Base-by-base conservation (phyloP, 495 filamentous ascomycete genomes). In the Xylaria scruposa region DNA sequence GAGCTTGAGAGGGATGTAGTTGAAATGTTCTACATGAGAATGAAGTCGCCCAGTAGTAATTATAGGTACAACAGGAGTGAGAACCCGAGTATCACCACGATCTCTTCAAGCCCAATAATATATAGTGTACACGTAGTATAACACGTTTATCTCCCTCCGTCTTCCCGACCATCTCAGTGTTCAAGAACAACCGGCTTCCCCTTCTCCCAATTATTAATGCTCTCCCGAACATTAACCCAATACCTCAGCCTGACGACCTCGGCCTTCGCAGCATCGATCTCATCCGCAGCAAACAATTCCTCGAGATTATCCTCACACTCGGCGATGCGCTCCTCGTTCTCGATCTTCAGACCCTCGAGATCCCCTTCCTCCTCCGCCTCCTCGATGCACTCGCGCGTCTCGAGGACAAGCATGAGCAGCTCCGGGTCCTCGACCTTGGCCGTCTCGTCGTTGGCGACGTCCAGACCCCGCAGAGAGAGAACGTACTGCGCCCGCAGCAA, bases 151-250 rank as follows among this genome's bases (percentile, higher is more conserved):
- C n/a, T n/a, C n/a, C n/a, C n/a, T n/a, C 29, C 33, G 4, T n/a
- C 4, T 8, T 38, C 7, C 58, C 5, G n/a, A 15, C 31, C 58
- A 38, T 19, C 58, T 21, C 75, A 91, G 84, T 94, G 92, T 74
- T 90, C 82, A 74, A 93, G 73, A 38, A 90, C 84, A 73, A 92
- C 87, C 61, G 86, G 83, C 79, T 89, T 91, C 24, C 93, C 94
- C 80, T 86, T 89, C 87, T 86, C 95, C 96, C 95, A 97, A 75
- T 88, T 87, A 79, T 90, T 83, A 76, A 98, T 79, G 31, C 90
- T 92, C 83, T 97, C 91, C 61, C 88, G 87, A 62, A 99, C 89
- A 86, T 94, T 96, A 76, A 90, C 85, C 96, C 96, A 98, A 85
- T 97, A 99, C 81, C 94, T 85, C 86, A 98, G 82, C 80, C 87